Evolutionary conservation across 208 protist genomes (phyloP), one percentile per base, ranked within the genome.

Genomic region (Sergeia podlipaevii): DNA sequence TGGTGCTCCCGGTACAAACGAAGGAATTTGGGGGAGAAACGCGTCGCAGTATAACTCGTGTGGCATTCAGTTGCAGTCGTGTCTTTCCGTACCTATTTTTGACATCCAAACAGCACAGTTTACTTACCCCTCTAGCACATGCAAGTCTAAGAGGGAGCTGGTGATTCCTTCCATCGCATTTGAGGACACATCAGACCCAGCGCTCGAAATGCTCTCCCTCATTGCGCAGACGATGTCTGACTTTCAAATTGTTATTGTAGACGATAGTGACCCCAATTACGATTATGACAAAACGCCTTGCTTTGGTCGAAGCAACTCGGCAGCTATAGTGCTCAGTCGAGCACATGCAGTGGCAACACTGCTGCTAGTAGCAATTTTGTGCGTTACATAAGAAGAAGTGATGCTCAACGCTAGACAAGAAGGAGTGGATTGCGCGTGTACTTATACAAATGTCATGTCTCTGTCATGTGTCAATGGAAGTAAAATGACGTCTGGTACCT

Each of bases 221-320:
- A 41, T 80, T 2, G 32, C 60, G 24, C 68, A 80, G 48, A 74
- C 55, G 13, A 68, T 73, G 46, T 55, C 63, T 20, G 63, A 70
- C 42, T 76, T 80, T 20, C 74, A 76, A 24, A 61, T 80, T 34
- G 74, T 80, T 18, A 42, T 76, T 15, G 74, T 80, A 4, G 39
- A 80, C 54, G 74, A 80, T 33, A 65, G 42, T 17, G 64, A 69
- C 30, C 63, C 60, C 2, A 59, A 30, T 44, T 76, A 68, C 52
- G 27, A 65, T 43, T 73, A 64, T 48, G 39, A 58, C 15, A 54
- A 60, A 32, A 67, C 63, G 26, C 67, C 73, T n/a, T 80, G 73
- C 49, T 80, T 80, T 45, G 73, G 73, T 2, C 63, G 62, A 18
- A 32, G 43, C 28, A 28, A 21, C n/a, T 20, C 26, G 0, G 48